Conservation (phyloP, 1,284 basidiomycete species). For the Singerocomus inundabilis region DNA sequence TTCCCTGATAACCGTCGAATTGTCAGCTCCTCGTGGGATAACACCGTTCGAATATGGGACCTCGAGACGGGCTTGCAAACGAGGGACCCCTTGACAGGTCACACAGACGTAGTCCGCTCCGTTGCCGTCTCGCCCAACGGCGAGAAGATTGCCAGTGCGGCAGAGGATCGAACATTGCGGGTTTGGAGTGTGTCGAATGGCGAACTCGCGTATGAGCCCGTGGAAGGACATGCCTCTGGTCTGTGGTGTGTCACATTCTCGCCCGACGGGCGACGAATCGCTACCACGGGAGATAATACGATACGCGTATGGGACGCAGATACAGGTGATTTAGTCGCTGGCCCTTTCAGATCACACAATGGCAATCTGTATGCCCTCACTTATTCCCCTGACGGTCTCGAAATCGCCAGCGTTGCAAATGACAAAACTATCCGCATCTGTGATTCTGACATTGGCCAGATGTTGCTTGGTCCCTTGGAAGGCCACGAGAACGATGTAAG, state of each 20-base stretch:
- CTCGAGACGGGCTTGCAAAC: constrained; percentile 18
- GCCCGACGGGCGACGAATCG: constrained; percentile 31
- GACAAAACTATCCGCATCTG: constrained; percentile 32
- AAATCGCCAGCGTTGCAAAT: constrained; percentile 33
- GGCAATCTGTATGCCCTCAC: constrained; percentile 30
- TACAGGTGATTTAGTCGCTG: constrained; percentile 26
- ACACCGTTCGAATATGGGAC: constrained; percentile 32
- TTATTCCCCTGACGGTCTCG: constrained; percentile 33
- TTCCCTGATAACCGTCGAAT: constrained; percentile 29
- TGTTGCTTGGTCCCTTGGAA: constrained; percentile 28
- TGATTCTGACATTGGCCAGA: constrained; percentile 32
- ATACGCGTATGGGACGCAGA: constrained; percentile 34
- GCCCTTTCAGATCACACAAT: constrained; percentile 34
- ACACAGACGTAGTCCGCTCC: constrained; percentile 33
- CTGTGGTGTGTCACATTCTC: constrained; percentile 34
- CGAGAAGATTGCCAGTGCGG: constrained; percentile 27
- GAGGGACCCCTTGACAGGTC: constrained; percentile 21
- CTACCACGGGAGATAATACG: constrained; percentile 35
- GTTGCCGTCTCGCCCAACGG: constrained; percentile 32
- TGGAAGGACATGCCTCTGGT: constrained; percentile 29
- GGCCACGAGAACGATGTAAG: constrained; percentile 31
- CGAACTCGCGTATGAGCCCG: constrained; percentile 27
- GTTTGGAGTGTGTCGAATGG: constrained; percentile 28
- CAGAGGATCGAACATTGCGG: constrained; percentile 32
- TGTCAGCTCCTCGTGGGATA: constrained; percentile 32